These are phyloP conservation scores for Melastoma malabathricum DNA, from an alignment of 345 rosid genomes.

Conservation along the genomic window DNA sequence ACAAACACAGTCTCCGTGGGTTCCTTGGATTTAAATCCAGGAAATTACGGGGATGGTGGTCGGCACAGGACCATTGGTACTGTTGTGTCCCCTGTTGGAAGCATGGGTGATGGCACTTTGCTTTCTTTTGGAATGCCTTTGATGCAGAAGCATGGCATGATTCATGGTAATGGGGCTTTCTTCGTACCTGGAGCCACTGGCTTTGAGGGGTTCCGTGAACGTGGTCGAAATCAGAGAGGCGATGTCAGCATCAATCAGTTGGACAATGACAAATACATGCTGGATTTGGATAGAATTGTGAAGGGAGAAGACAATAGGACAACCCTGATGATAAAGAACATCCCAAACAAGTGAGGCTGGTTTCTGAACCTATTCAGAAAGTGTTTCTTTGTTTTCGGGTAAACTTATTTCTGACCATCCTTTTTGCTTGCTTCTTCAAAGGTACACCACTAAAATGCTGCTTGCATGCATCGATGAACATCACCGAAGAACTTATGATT, in stretches of 20 bases:
- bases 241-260: conserved; percentile 32
- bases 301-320: conserved; percentile 66
- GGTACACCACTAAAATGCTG: conserved; percentile 96
- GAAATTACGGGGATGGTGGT: conserved; percentile 15
- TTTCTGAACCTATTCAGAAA: neutral
- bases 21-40: conserved; percentile 12
- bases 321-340: conserved; percentile 86
- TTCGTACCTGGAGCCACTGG: conserved; percentile 25
- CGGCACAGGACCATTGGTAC: conserved; percentile 8
- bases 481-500: conserved; percentile 77
- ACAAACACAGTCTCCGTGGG: conserved; percentile 14
- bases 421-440: conserved; percentile 11
- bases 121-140: conserved; percentile 36
- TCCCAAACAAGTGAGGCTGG: conserved; percentile 76
- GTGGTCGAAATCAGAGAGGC: conserved; percentile 23
- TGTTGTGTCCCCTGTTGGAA: conserved; percentile 27
- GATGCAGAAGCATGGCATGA: conserved; percentile 29
- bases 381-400: neutral
- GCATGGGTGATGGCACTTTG: conserved; percentile 34
- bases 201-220: conserved; percentile 38
- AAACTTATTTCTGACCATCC: conserved; percentile 3
- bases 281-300: conserved; percentile 65
- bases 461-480: conserved; percentile 82
- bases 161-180: conserved; percentile 34
- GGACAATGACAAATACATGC: conserved; percentile 59